Percentiles rank a stretch among this genome's conserved stretches.
Evolutionary conservation across 2,329 filamentous ascomycete genomes (phyloP).

Genomic region (Cordyceps fumosorosea): DNA sequence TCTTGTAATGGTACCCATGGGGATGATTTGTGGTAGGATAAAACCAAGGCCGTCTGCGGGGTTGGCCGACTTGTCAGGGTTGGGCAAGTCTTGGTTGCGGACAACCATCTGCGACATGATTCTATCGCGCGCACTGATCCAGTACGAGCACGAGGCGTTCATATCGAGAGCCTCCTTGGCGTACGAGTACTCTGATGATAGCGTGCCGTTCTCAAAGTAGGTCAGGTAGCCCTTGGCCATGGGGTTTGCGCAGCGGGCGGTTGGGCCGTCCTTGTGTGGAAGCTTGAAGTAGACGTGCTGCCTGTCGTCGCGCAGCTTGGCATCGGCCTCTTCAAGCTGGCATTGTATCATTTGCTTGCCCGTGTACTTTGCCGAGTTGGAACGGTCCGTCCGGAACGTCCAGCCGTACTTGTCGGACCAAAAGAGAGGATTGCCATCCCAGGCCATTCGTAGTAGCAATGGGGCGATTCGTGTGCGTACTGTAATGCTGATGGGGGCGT

Average conservation of each 20-base stretch:
- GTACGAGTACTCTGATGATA: constrained; percentile 82
- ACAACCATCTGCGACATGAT: constrained; percentile 96
- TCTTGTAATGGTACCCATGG: constrained; percentile 95
- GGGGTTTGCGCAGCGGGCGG: constrained; percentile 75
- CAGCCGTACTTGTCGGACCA: constrained; percentile 94
- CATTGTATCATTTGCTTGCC: constrained; percentile 67
- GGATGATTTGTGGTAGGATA: constrained; percentile 91
- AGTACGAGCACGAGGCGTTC: constrained; percentile 98
- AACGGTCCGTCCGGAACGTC: constrained; percentile 72
- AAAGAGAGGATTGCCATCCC: constrained; percentile 82
- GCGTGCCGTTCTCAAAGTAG: constrained; percentile 83
- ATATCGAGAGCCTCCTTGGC: constrained; percentile 95
- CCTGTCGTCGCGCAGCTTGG: constrained; percentile 57
- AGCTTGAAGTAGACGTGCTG: constrained; percentile 77
- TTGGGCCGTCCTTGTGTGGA: constrained; percentile 90
- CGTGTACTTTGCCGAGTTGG: constrained; percentile 57
- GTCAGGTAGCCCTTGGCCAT: constrained; percentile 84
- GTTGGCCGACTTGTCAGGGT: constrained; percentile 16
- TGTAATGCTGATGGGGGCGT: constrained; percentile 65
- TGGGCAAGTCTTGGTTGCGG: constrained; percentile 59
- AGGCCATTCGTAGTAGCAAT: constrained; percentile 72
- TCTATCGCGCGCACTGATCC: constrained; percentile 90
- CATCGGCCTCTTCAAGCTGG: constrained; percentile 71
- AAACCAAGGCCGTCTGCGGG: constrained; percentile 49
- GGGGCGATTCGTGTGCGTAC: constrained; percentile 86